Conservation (phyloP, 768 basidiomycete species). For the Symmetrospora coprosmae region DNA sequence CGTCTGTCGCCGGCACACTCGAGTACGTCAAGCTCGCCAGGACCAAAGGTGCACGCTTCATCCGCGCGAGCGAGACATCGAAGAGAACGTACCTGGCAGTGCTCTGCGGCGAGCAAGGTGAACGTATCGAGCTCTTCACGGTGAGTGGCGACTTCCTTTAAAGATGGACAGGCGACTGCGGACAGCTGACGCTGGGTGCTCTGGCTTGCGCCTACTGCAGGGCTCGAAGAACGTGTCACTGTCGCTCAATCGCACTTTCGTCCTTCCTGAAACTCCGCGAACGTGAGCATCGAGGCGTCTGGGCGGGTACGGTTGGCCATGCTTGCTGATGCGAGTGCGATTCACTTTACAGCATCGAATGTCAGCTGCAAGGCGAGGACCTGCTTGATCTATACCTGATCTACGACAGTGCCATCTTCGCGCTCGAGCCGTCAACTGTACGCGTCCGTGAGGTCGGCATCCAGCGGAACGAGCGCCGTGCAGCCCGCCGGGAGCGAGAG, state of each 20-base stretch:
- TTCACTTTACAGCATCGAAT: conserved; percentile 48
- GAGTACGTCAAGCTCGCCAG: conserved; percentile 87
- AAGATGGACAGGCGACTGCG: not conserved
- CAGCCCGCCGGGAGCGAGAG: conserved; percentile 57
- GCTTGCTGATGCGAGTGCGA: not conserved
- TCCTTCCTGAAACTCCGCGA: conserved; percentile 75
- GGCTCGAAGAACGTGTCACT: conserved; percentile 46
- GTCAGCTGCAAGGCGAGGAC: conserved; percentile 82
- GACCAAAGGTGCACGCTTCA: conserved; percentile 66
- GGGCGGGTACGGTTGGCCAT: no score
- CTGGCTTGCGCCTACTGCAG: conserved; percentile 19
- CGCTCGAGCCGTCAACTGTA: conserved; percentile 80
- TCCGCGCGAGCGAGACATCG: conserved; percentile 76
- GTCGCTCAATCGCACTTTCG: conserved; percentile 71
- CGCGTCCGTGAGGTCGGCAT: conserved; percentile 86
- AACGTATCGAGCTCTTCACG: conserved; percentile 85
- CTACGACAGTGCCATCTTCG: conserved; percentile 81
- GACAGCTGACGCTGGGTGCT: not conserved
- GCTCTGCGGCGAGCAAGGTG: conserved; percentile 77
- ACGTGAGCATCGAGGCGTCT: not conserved
- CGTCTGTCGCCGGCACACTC: conserved; percentile 49
- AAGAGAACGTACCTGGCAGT: conserved; percentile 92
- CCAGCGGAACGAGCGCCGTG: conserved; percentile 70
- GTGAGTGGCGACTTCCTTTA: conserved; percentile 52
- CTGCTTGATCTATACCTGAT: conserved; percentile 80